Conservation (phyloP, 2,329 filamentous ascomycete species). For the Falciphora oryzae region DNA sequence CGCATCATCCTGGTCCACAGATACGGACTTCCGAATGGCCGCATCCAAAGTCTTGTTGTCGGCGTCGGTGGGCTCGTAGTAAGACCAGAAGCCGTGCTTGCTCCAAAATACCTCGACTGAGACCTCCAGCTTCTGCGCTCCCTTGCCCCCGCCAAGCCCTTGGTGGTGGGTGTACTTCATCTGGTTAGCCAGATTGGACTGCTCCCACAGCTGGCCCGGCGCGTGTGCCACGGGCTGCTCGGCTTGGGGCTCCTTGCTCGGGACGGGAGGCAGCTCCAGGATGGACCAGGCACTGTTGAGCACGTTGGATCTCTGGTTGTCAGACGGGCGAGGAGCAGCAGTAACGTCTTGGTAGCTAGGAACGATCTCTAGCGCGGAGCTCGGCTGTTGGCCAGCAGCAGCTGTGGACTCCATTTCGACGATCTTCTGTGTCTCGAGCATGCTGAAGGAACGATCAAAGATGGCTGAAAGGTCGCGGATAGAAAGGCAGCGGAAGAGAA, state of each 20-base stretch:
- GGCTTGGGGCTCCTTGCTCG: not conserved
- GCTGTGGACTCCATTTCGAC: too few species aligned
- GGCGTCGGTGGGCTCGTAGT: not conserved
- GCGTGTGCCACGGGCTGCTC: not conserved
- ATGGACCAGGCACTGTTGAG: not conserved
- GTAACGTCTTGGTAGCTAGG: not conserved
- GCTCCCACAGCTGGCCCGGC: not conserved
- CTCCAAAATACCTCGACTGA: not conserved
- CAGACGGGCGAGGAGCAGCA: too few species aligned
- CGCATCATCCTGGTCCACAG: not conserved
- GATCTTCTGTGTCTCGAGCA: too few species aligned
- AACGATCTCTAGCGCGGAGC: too few species aligned
- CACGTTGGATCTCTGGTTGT: not conserved
- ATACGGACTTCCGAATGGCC: not conserved
- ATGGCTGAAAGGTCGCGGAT: too few species aligned
- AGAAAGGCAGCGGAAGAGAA: too few species aligned
- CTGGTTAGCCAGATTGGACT: not conserved
- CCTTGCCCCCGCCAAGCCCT: not conserved
- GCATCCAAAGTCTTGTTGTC: not conserved
- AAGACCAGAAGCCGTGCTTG: not conserved
- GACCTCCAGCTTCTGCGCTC: not conserved
- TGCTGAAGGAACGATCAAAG: too few species aligned
- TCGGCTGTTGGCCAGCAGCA: too few species aligned
- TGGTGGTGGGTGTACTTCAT: not conserved
- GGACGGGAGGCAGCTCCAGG: not conserved